These are phyloP conservation scores for Glycine tomentella DNA, from an alignment of 306 rosid species.

Conservation along the genomic window DNA sequence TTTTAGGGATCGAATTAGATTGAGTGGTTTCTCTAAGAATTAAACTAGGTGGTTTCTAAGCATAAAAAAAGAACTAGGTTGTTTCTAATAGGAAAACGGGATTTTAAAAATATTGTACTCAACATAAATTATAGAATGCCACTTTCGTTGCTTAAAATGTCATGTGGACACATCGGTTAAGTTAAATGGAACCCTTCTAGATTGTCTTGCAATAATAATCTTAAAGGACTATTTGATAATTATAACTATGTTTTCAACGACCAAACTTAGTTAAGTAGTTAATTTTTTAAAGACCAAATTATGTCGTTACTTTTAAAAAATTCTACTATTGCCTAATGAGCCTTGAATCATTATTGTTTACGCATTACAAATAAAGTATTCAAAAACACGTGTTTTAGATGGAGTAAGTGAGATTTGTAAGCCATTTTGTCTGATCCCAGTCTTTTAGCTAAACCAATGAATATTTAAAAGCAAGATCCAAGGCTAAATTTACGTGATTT, in stretches of 20 bases:
- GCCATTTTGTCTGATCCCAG: slow-evolving; percentile 44
- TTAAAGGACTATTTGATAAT: neutral
- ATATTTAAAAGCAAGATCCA: slow-evolving; percentile 51
- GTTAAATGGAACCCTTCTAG: neutral
- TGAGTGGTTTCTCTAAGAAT: no score
- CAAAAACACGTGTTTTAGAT: neutral
- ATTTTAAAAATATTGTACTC: neutral
- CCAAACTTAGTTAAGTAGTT: neutral
- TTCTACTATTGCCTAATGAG: neutral
- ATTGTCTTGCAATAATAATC: neutral
- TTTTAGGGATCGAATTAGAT: no score
- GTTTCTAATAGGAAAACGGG: no score
- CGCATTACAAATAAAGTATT: slow-evolving; percentile 29
- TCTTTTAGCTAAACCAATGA: slow-evolving; percentile 16
- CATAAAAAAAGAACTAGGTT: no score
- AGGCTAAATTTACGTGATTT: slow-evolving; percentile 49
- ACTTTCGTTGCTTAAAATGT: neutral
- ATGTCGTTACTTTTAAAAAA: neutral
- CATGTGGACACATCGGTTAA: neutral
- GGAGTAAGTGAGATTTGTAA: slow-evolving; percentile 44
- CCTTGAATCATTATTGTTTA: neutral
- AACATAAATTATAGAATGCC: neutral
- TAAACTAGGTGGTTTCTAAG: no score
- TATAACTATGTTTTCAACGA: neutral
- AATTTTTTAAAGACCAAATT: neutral